Base-by-base conservation (phyloP, 345 rosid species). In the Salix arbutifolia region DNA sequence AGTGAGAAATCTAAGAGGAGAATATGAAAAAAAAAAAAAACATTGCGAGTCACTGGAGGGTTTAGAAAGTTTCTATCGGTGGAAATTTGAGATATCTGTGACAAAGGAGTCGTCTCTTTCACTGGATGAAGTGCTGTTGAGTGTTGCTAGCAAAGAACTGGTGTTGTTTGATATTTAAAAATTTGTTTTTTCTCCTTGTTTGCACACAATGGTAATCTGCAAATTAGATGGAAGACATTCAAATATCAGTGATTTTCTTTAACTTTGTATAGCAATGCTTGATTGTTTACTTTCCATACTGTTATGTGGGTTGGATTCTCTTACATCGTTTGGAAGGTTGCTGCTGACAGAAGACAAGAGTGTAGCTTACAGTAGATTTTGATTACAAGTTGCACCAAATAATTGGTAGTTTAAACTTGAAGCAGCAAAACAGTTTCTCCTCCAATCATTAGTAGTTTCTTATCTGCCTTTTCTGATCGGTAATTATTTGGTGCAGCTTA, bases 401-500 rank as follows among this genome's bases (percentile, higher is more conserved):
- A n/a, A 16, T 16, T 25, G 66, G 67, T 58, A 1, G 18, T 71
- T 37, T 37, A 65, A 52, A 13, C 42, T 66, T 26, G 19, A 72
- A 18, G 60, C 72, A 48, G 56, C 74, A 61, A 70, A 64, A 48
- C 18, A 5, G 50, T 70, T 65, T 23, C 17, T 77, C 23, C 46
- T 46, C 21, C 74, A 31, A 35, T 42, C 52, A 69, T 46, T n/a
- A 8, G 33, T 30, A 65, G 33, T 31, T 26, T 61, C 30, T 70
- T 74, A n/a, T 44, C 67, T 14, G 18, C 14, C 61, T 64, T 42
- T 25, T 67, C 16, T 28, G 23, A 19, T 70, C 58, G 38, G 69
- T 60, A 12, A 17, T 38, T 12, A 60, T 73, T 71, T 62, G 72
- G 37, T 81, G 81, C 91, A 92, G 97, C 88, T 90, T 23, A 90